Evolutionary conservation across 345 rosid species (phyloP), one percentile per base, ranked within the genome.

Genomic region (Pistacia atlantica): DNA sequence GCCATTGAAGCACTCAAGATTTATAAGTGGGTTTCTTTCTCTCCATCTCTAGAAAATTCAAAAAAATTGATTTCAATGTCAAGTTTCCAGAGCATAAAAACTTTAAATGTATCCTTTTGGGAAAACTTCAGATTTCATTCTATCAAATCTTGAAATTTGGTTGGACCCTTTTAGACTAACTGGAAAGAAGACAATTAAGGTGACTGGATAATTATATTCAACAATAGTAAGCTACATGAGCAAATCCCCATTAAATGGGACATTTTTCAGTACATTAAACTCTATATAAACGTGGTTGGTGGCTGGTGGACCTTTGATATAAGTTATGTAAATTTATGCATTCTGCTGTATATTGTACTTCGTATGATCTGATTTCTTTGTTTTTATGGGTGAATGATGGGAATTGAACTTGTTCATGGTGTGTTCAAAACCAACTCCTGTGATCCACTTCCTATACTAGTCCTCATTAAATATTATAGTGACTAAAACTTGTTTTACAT

Each of bases 1-100:
- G 97, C 97, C 74, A 45, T 90, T 28, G 99, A 93, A 81, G 86
- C 95, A 0, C 80, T 93, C 73, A 89, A 87, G 85, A 81, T 93
- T 64, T 93, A 93, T 86, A 91, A 84, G 95, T 93, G 48, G 46
- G 84, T 81, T 74, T 61, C 11, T 73, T 69, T 59, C 35, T 78
- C 46, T 33, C 63, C 3, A 28, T 67, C 52, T 33, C 17, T 65
- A 48, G 58, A 31, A 57, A 75, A 46, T 60, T 71, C 31, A 2
- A 77, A 59, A 8, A 11, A 45, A 25, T 57, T 25, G 31, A 42
- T 22, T 22, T 17, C 8, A 28, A 42, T 37, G 31, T 28, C 1
- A 56, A 64, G 28, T 28, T 45, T 6, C 46, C 10, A 13, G 0
- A 42, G 37, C 28, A 22, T 2, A 5, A 66, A 54, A 54, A 54